Percentiles rank a stretch among this genome's conserved stretches.
These are phyloP conservation scores for Phlyctochytrium planicorne DNA, from an alignment of 192 early-diverging fungal species.

Conservation along the genomic window DNA sequence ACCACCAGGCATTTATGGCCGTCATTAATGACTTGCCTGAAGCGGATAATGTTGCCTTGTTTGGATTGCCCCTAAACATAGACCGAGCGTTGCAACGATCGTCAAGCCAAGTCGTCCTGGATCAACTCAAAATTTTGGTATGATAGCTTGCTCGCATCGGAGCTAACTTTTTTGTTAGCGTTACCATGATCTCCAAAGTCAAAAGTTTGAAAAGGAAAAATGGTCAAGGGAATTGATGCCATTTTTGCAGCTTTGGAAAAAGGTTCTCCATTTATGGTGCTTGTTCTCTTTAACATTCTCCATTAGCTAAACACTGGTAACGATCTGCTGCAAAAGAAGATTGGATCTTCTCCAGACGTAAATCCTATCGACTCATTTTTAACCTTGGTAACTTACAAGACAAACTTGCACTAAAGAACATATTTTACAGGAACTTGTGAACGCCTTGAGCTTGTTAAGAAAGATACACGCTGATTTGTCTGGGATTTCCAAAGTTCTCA, in stretches of 20 bases:
- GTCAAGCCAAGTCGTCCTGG: conserved; percentile 34
- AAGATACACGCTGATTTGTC: conserved; percentile 43
- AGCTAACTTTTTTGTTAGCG: conserved; percentile 22
- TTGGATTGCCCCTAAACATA: conserved; percentile 55
- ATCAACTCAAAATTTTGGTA: conserved; percentile 45
- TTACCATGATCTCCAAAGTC: conserved; percentile 28
- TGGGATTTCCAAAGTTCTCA: conserved; percentile 38
- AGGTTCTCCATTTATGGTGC: conserved; percentile 30
- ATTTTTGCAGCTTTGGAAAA: conserved; percentile 53
- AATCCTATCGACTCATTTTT: conserved; percentile 48
- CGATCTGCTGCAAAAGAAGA: conserved; percentile 44
- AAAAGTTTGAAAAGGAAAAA: conserved; percentile 43
- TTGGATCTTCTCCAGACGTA: conserved; percentile 24
- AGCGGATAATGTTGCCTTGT: conserved; percentile 40
- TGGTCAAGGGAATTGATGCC: conserved; percentile 50
- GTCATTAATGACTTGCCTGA: conserved; percentile 50
- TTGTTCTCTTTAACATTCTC: conserved; percentile 1
- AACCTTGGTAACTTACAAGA: conserved; percentile 28
- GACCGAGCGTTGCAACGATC: conserved; percentile 43
- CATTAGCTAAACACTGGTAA: conserved; percentile 43
- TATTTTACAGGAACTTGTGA: conserved; percentile 38
- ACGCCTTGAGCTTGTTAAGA: conserved; percentile 36
- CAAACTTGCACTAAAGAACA: not conserved
- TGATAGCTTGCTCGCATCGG: conserved; percentile 2
- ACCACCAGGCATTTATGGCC: conserved; percentile 36